Conservation (phyloP, 148 eudicot genomes). For the Hydrangea macrophylla region DNA sequence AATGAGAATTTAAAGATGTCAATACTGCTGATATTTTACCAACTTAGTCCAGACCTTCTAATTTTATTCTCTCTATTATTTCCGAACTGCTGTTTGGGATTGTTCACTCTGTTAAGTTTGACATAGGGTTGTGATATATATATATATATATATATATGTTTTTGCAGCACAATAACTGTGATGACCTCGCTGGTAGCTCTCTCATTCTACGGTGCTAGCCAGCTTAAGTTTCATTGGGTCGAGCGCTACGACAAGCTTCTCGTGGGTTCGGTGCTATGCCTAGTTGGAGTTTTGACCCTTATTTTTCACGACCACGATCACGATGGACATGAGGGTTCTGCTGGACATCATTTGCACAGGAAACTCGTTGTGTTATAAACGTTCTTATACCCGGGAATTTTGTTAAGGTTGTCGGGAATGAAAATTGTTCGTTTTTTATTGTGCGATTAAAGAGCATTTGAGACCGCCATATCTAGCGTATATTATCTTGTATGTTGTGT, state of each 20-base stretch:
- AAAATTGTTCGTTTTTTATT: not conserved
- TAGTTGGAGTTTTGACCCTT: slow-evolving; percentile 84
- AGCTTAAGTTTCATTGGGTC: slow-evolving; percentile 94
- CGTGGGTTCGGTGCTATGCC: slow-evolving; percentile 87
- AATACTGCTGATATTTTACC: not conserved
- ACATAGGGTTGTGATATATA: slow-evolving; percentile 9
- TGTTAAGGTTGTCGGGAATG: not conserved
- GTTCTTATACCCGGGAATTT: not conserved
- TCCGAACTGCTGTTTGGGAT: slow-evolving; percentile 5
- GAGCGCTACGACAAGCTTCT: slow-evolving; percentile 97
- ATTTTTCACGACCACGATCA: slow-evolving; percentile 77
- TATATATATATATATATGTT: too few species aligned
- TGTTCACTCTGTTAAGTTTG: not conserved
- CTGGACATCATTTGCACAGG: slow-evolving; percentile 47
- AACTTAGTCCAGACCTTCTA: not conserved
- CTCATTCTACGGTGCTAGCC: slow-evolving; percentile 97
- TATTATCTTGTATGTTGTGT: too few species aligned
- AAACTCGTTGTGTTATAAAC: slow-evolving; percentile 50
- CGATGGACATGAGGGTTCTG: slow-evolving; percentile 27
- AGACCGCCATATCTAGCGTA: too few species aligned
- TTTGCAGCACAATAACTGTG: slow-evolving; percentile 82
- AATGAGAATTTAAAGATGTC: not conserved
- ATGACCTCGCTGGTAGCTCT: slow-evolving; percentile 96
- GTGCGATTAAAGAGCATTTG: not conserved
- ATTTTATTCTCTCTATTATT: not conserved